These are phyloP conservation scores for Adansonia gregorii DNA, from an alignment of 441 rosid genomes.

Conservation along the genomic window DNA sequence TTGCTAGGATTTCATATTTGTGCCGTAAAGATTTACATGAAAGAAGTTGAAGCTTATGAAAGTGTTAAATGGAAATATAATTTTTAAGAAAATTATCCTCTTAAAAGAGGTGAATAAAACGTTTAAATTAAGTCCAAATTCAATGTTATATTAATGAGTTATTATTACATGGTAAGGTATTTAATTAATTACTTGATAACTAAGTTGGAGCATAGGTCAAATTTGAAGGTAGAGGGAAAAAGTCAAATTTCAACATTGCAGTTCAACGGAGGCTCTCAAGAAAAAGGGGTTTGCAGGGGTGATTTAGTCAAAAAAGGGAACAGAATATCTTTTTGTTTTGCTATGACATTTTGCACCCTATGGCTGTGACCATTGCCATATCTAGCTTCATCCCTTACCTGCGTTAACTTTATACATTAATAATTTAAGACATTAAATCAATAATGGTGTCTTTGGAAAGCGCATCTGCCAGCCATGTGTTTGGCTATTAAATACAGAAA, in stretches of 20 bases:
- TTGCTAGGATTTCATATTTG: not conserved
- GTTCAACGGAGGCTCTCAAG: not conserved
- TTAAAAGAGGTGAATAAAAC: too few relatives aligned
- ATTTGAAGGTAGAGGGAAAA: conserved; percentile 4
- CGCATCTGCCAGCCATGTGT: conserved; percentile 34
- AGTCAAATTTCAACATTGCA: conserved; percentile 17
- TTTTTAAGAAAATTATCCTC: too few relatives aligned
- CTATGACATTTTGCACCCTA: conserved; percentile 16
- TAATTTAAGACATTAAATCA: not conserved
- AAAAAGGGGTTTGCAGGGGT: too few relatives aligned
- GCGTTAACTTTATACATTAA: not conserved
- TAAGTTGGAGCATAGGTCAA: not conserved
- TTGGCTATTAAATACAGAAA: conserved; percentile 18
- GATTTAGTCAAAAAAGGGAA: not conserved
- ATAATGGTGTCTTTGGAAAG: conserved; percentile 27
- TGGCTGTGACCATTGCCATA: too few relatives aligned
- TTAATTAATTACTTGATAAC: not conserved
- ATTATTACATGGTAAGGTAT: not conserved
- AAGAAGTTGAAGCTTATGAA: too few relatives aligned
- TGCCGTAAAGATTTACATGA: not conserved
- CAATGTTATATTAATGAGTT: too few relatives aligned
- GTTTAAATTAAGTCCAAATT: not conserved
- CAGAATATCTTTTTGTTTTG: not conserved
- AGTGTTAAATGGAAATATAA: too few relatives aligned
- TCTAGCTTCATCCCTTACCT: too few relatives aligned